Percentiles rank a stretch among this genome's conserved stretches.
phyloP scores from a whole-genome alignment of 306 rosid genomes.

The Quillaja saponaria region DNA sequence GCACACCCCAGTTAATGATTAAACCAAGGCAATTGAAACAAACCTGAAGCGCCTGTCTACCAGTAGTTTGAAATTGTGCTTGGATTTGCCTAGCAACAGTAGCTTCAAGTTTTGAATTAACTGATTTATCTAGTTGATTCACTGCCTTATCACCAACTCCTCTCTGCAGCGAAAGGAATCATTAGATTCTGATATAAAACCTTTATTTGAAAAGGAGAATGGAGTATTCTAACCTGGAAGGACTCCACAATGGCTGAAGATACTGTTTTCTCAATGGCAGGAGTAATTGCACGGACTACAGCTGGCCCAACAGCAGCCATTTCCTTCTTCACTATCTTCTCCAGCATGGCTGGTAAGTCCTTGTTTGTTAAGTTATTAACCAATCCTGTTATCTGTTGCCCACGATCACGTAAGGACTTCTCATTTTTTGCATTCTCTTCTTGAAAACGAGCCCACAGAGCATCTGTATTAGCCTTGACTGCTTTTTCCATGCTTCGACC shows the following conservation, averaged over 20 bases:
- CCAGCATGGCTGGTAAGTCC: conserved; percentile 74
- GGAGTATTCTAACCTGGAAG: conserved; percentile 74
- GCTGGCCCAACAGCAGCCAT: conserved; percentile 76
- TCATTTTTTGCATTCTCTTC: conserved; percentile 89
- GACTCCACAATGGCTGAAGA: conserved; percentile 73
- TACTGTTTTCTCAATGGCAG: conserved; percentile 79
- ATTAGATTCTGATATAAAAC: conserved; percentile 45
- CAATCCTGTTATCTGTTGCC: conserved; percentile 58
- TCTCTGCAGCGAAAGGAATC: conserved; percentile 57
- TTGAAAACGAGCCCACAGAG: conserved; percentile 85
- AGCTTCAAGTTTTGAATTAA: conserved; percentile 80
- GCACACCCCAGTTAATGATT: conserved; percentile 6
- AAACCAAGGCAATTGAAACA: conserved; percentile 24
- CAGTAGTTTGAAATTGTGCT: conserved; percentile 96
- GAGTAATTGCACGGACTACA: conserved; percentile 69
- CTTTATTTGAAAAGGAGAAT: conserved; percentile 21
- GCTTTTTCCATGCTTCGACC: conserved; percentile 82
- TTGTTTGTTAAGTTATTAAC: conserved; percentile 66
- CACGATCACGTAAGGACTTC: conserved; percentile 63
- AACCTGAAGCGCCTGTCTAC: conserved; percentile 96
- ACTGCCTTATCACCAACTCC: conserved; percentile 97
- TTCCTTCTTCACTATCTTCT: conserved; percentile 89
- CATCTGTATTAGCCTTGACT: conserved; percentile 72
- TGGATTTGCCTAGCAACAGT: conserved; percentile 96
- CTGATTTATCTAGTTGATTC: conserved; percentile 90